Percentiles rank a stretch among this genome's conserved stretches.
phyloP scores from a whole-genome alignment of 2,329 filamentous ascomycete species.

The Nemania serpens region DNA sequence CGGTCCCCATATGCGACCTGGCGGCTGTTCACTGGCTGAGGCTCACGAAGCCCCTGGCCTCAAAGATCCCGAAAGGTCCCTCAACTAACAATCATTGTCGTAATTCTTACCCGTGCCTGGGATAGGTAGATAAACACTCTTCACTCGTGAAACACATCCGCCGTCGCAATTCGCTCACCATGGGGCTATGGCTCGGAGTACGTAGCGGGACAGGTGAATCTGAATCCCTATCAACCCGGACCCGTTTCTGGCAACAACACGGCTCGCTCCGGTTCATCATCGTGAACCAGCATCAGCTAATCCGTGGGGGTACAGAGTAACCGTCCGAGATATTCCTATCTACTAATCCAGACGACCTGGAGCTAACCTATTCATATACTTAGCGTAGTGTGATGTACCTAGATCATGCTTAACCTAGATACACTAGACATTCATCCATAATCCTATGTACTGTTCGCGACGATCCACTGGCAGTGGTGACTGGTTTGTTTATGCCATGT shows the following conservation, averaged over 20 bases:
- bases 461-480: background rate
- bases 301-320: slow-evolving; percentile 22
- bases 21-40: slow-evolving; percentile 21
- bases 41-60: background rate
- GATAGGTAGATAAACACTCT: background rate
- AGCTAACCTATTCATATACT: no score
- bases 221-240: background rate
- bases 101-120: background rate
- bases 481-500: slow-evolving; percentile 12
- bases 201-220: slow-evolving; percentile 8
- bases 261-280: slow-evolving; percentile 12
- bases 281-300: background rate
- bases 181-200: slow-evolving; percentile 12
- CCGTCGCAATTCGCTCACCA: slow-evolving; percentile 23
- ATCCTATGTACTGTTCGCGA: background rate
- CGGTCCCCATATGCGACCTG: slow-evolving; percentile 20
- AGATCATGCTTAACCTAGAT: background rate
- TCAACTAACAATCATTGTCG: no score
- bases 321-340: background rate
- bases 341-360: no score
- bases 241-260: background rate
- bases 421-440: background rate
- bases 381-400: background rate
- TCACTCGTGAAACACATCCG: slow-evolving; percentile 8
- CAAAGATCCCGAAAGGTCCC: no score